These are phyloP conservation scores for Pisolithus thermaeus DNA, from an alignment of 1,284 basidiomycete genomes.

Conservation along the genomic window DNA sequence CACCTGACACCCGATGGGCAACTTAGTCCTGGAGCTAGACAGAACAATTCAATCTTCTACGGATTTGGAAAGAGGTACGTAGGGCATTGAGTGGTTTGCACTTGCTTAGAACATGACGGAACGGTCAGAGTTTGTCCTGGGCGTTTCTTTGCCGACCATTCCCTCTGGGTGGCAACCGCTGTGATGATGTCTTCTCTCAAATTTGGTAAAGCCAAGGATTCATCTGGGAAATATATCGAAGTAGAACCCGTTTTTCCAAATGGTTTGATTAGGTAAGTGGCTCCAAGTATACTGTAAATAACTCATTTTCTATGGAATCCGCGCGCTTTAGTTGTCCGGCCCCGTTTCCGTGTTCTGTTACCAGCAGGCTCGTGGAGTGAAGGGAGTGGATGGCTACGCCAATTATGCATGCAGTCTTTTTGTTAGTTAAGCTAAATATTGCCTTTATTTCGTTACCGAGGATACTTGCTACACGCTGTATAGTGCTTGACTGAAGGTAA, in stretches of 20 bases:
- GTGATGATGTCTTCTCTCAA: not conserved
- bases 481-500: too few species aligned
- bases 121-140: conserved; percentile 3
- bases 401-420: too few species aligned
- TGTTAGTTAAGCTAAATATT: too few species aligned
- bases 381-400: too few species aligned
- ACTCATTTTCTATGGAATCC: too few species aligned
- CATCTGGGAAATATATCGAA: not conserved
- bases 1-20: conserved; percentile 1
- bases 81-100: too few species aligned
- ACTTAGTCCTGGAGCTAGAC: not conserved
- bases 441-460: too few species aligned
- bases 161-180: not conserved
- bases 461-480: too few species aligned
- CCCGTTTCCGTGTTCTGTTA: too few species aligned
- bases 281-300: too few species aligned
- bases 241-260: not conserved
- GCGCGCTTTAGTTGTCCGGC: too few species aligned
- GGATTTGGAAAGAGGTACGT: conserved; percentile 5
- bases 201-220: conserved; percentile 3
- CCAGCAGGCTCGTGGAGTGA: too few species aligned
- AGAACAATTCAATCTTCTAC: not conserved
- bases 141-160: not conserved
- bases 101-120: not conserved
- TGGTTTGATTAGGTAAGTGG: not conserved